Evolutionary conservation across 2,329 filamentous ascomycete species (phyloP), one percentile per base, ranked within the genome.

Genomic region (Lachnellula willkommii): DNA sequence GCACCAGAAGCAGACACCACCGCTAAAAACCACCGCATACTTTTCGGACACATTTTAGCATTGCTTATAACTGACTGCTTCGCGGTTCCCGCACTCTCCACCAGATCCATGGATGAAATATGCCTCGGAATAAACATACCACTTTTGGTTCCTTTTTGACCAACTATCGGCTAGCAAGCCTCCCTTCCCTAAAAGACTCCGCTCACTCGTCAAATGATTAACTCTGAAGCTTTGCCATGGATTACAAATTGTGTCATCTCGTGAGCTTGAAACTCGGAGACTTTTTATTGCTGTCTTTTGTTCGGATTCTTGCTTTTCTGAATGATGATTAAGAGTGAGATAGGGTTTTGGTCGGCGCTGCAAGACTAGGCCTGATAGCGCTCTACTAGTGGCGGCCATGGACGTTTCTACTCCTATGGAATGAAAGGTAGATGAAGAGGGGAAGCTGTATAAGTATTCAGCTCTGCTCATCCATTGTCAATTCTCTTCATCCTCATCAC

Each of bases 61-160:
- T 54, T 60, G 58, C 55, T 56, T 57, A 58, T 55, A 40, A 56
- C 52, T 32, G 28, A 32, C 28, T 32, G 28, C 9, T 32, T 32
- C 28, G 28, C 3, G 9, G 28, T 9, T 32, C 28, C 2, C 9
- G 28, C 28, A 32, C 28, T 32, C 28, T 32, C 26, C 7, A 28
- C 26, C 7, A 28, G 7, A 3, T 28, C 28, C 28, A 11, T 32
- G 28, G 28, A 32, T 12, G 8, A 32, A 32, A 32, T 32, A 11
- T 11, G 28, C 4, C 28, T 11, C 28, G 28, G 28, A 32, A 32
- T 32, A 32, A 32, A 32, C 9, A 12, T 32, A 32, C 28, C 28
- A 32, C 9, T 32, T 11, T 11, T 32, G 3, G 2, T 32, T 9
- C 28, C 3, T 32, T 32, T 32, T 8, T 32, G 9, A 32, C 28